Evolutionary conservation across 2,329 filamentous ascomycete species (phyloP), one percentile per base, ranked within the genome.

Genomic region (Chaetomium sp.): DNA sequence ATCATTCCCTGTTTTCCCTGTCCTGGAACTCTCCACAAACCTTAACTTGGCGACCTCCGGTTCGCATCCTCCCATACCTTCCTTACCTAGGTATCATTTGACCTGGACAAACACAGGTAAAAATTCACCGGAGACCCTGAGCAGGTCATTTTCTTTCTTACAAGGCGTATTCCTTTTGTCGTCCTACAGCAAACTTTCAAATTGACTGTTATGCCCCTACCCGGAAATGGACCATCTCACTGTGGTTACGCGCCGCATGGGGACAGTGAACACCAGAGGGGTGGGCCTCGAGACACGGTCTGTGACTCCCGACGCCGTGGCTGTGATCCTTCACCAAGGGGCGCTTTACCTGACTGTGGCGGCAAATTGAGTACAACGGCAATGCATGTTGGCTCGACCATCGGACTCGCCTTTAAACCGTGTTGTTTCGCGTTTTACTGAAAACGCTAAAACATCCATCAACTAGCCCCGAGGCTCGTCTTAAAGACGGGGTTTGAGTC

Each of bases 41-140:
- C 54, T 53, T 53, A 56, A 56, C 19, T 27, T 27, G 49, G 34
- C 38, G 35, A 50, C 47, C 40, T 45, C 53, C 53, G 49, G 37
- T 49, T 19, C 27, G 11, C 40, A n/a, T 14, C 40, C 12, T 14
- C 34, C 11, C 41, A 5, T n/a, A n/a, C n/a, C n/a, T n/a, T n/a
- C n/a, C n/a, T n/a, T n/a, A n/a, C n/a, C n/a, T n/a, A 27, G 19
- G 19, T 27, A 27, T 27, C 43, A 32, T 11, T 19, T 38, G 12
- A 35, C 32, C 12, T 14, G 27, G 11, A 41, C 14, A n/a, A 10
- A 7, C 46, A 14, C 40, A 49, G 19, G 36, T 41, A 33, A 14
- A 40, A 19, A 34, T 49, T 32, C 14, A 32, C 8, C n/a, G 27
- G 8, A 10, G 9, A 9, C 41, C 38, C 45, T 34, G 52, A 33